Evolutionary conservation across 2,329 filamentous ascomycete species (phyloP).

Genomic region (Aspergillus sergii): DNA sequence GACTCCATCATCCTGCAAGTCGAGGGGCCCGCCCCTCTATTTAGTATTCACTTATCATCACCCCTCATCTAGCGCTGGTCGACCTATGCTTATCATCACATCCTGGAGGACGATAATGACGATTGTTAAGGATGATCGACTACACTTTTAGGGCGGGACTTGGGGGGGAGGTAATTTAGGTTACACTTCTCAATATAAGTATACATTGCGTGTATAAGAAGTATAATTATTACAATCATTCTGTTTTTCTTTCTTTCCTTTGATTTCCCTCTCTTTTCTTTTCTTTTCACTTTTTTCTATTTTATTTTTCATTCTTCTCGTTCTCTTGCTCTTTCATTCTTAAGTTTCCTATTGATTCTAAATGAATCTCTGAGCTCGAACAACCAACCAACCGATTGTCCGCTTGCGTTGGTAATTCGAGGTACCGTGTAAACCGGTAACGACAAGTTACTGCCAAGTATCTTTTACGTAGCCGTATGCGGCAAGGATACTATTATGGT

Average conservation of each 20-base stretch:
- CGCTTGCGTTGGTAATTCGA: slow-evolving; percentile 15
- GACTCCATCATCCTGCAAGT: slow-evolving; percentile 1
- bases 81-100: not conserved
- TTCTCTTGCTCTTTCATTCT: not conserved
- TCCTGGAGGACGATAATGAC: not conserved
- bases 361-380: not conserved
- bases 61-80: slow-evolving; percentile 4
- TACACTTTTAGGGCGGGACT: not conserved
- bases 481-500: slow-evolving; percentile 22
- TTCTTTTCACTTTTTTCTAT: not conserved
- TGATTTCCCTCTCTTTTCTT: not conserved
- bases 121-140: not conserved
- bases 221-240: not conserved
- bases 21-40: slow-evolving; percentile 11
- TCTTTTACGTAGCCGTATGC: slow-evolving; percentile 24
- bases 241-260: not conserved
- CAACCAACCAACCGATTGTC: not conserved
- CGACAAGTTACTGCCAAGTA: slow-evolving; percentile 21
- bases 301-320: not conserved
- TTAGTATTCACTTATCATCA: slow-evolving; percentile 7
- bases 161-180: not conserved
- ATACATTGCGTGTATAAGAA: not conserved
- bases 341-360: not conserved
- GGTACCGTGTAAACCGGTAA: slow-evolving; percentile 14
- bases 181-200: not conserved